These are phyloP conservation scores for Amanita molliuscula DNA, from an alignment of 768 basidiomycete species.

Conservation along the genomic window DNA sequence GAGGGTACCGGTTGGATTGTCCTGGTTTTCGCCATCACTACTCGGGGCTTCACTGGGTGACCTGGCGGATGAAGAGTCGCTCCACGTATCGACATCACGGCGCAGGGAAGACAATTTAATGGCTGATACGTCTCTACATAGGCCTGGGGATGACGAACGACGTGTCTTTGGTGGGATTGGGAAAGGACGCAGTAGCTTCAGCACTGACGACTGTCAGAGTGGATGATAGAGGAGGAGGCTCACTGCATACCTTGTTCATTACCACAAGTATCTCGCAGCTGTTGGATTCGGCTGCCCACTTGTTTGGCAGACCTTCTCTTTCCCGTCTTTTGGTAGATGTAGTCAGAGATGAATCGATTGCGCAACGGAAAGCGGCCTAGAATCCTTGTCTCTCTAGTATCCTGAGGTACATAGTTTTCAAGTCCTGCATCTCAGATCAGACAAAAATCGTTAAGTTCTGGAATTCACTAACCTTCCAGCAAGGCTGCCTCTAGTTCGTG, in stretches of 20 bases:
- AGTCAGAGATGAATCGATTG: conserved; percentile 73
- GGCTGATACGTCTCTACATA: conserved; percentile 8
- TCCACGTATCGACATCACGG: conserved; percentile 18
- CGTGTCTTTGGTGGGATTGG: conserved; percentile 16
- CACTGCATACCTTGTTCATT: conserved; percentile 55
- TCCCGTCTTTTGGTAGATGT: conserved; percentile 60
- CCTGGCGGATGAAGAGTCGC: conserved; percentile 26
- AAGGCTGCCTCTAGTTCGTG: conserved; percentile 69
- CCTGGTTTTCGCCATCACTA: conserved; percentile 21
- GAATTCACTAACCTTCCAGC: conserved; percentile 45
- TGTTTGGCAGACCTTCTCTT: conserved; percentile 67
- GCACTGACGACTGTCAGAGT: conserved; percentile 23
- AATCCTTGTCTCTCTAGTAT: conserved; percentile 61
- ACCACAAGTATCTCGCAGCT: conserved; percentile 64
- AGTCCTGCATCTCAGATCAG: conserved; percentile 33
- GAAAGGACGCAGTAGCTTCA: conserved; percentile 34
- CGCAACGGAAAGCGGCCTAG: conserved; percentile 71
- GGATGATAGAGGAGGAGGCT: conserved; percentile 3
- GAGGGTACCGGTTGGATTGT: conserved; percentile 16
- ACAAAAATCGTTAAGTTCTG: not conserved
- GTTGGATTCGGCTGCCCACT: conserved; percentile 73
- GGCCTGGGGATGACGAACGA: conserved; percentile 19
- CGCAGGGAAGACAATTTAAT: conserved; percentile 17
- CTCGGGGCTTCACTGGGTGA: conserved; percentile 25
- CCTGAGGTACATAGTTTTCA: conserved; percentile 60